Evolutionary conservation across 768 basidiomycete genomes (phyloP).

Genomic region (Tylopilus felleus): DNA sequence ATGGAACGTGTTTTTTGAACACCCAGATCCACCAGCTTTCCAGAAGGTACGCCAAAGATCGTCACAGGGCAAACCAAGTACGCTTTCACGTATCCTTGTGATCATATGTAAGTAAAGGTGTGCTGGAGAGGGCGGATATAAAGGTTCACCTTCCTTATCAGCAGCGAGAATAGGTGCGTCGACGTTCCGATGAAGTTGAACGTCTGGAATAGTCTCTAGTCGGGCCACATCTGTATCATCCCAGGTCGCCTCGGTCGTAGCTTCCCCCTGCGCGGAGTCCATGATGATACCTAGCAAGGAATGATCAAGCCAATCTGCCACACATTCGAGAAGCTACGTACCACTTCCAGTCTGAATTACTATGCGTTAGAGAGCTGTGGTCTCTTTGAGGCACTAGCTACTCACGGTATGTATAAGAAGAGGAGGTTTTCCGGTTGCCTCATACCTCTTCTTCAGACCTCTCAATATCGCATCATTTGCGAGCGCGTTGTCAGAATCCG

Average conservation of each 20-base stretch:
- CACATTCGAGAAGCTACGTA: constrained; percentile 10
- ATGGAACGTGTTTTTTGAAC: constrained; percentile 49
- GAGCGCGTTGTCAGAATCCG: constrained; percentile 45
- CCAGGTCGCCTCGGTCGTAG: constrained; percentile 39
- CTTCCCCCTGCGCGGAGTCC: constrained; percentile 45
- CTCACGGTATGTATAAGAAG: constrained; percentile 63
- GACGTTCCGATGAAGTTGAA: constrained; percentile 48
- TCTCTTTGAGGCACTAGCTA: neutral
- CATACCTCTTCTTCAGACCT: constrained; percentile 48
- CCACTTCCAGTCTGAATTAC: constrained; percentile 48
- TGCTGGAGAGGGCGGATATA: neutral
- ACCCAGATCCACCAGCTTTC: constrained; percentile 43
- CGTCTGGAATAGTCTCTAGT: constrained; percentile 44
- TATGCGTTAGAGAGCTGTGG: neutral
- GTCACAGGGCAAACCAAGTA: constrained; percentile 53
- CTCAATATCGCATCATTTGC: constrained; percentile 46
- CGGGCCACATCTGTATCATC: constrained; percentile 46
- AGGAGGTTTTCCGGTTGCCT: constrained; percentile 40
- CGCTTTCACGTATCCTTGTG: constrained; percentile 19
- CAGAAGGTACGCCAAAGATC: constrained; percentile 56
- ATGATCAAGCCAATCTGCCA: neutral
- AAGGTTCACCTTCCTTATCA: constrained; percentile 43
- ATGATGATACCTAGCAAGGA: constrained; percentile 35
- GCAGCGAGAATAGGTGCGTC: constrained; percentile 46
- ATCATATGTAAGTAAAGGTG: neutral